Evolutionary conservation across 257 asterid genomes (phyloP).

Genomic region (Solanum medicagineum): DNA sequence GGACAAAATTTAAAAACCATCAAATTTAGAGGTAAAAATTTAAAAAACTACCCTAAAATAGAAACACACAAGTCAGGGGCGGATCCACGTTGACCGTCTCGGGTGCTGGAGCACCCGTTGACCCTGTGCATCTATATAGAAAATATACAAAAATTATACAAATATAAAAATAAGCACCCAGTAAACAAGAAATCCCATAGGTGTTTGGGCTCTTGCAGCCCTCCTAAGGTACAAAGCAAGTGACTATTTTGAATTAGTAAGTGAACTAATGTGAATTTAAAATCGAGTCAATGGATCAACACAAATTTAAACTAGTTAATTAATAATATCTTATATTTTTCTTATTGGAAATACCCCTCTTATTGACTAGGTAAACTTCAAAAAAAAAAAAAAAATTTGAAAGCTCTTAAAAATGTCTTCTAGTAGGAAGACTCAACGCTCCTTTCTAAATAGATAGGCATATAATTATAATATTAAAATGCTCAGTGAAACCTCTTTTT

Average conservation of each 20-base stretch:
- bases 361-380: neutral
- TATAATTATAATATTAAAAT: neutral
- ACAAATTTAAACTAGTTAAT: accelerated
- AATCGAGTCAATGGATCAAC: neutral
- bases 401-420: neutral
- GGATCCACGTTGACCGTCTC: too few species aligned
- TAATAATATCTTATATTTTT: neutral
- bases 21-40: too few species aligned
- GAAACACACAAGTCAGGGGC: neutral
- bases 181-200: too few species aligned
- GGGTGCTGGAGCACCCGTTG: too few species aligned
- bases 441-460: neutral
- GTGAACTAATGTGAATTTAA: neutral
- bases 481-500: neutral
- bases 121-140: too few species aligned
- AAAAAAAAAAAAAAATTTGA: neutral
- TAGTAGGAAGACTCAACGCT: neutral
- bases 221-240: too few species aligned
- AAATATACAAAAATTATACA: too few species aligned
- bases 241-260: neutral
- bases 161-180: too few species aligned
- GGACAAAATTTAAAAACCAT: too few species aligned
- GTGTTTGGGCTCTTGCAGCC: too few species aligned
- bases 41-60: neutral
- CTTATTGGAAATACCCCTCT: too few species aligned